phyloP scores from a whole-genome alignment of 192 early-diverging fungal species.

The Oehlia diaphana region DNA sequence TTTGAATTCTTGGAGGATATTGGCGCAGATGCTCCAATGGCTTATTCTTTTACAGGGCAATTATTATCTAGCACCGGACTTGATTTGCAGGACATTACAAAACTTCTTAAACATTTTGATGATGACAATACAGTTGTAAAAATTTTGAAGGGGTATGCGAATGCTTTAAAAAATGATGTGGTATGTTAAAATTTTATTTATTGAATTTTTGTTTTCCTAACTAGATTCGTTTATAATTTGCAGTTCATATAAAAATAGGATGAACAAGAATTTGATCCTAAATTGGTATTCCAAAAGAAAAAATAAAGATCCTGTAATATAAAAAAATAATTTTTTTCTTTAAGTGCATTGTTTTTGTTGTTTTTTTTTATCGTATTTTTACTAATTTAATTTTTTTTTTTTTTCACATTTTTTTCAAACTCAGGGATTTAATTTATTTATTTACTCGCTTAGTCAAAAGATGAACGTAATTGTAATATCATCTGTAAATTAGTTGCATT shows the following conservation, averaged over 20 bases:
- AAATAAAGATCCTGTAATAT: neutral
- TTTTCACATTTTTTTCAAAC: neutral
- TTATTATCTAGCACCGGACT: constrained; percentile 55
- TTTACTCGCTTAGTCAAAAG: no score
- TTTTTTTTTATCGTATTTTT: neutral
- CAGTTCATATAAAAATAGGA: neutral
- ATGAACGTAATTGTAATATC: no score
- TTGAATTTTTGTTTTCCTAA: neutral
- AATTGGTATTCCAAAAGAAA: neutral
- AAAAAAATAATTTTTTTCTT: no score
- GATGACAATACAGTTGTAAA: neutral
- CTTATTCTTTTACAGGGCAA: constrained; percentile 62
- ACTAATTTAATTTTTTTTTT: neutral
- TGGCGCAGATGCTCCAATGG: constrained; percentile 68
- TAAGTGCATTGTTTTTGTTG: neutral
- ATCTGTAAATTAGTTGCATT: no score
- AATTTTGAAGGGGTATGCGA: constrained; percentile 9
- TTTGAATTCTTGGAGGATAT: constrained; percentile 70
- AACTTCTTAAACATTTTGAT: constrained; percentile 42
- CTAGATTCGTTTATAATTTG: neutral
- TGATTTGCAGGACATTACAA: constrained; percentile 45
- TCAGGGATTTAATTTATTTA: neutral
- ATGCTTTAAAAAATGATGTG: neutral
- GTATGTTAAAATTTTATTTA: neutral
- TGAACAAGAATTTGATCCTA: constrained; percentile 21